These are phyloP conservation scores for Pseudogymnoascus pannorum DNA, from an alignment of 2,329 filamentous ascomycete species.

Conservation along the genomic window DNA sequence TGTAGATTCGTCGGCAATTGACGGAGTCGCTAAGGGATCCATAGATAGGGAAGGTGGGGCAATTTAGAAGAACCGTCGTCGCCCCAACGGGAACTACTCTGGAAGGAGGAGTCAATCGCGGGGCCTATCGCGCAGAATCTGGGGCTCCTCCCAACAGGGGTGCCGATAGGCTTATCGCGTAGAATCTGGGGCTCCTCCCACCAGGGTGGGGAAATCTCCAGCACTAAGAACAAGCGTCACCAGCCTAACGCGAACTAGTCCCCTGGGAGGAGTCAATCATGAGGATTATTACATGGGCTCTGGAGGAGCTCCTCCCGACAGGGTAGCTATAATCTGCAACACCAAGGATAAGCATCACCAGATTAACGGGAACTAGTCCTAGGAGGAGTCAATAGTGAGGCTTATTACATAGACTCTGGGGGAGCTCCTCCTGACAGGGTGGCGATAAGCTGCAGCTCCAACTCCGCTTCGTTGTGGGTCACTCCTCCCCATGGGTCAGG, in stretches of 20 bases:
- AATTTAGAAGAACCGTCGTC: background rate
- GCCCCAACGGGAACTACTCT: background rate
- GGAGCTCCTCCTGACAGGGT: background rate
- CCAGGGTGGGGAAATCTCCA: background rate
- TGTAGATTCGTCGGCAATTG: no score
- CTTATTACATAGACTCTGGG: background rate
- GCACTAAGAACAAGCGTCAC: background rate
- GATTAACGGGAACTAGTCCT: background rate
- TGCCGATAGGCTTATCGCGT: background rate
- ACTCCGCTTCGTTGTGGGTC: background rate
- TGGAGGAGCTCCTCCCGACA: no score
- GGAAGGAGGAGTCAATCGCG: background rate
- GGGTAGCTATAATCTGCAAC: no score
- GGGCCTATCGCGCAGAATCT: background rate
- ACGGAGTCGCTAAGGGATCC: no score
- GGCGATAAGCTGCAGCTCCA: background rate
- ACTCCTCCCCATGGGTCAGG: background rate
- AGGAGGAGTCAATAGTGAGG: background rate
- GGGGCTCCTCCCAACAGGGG: background rate
- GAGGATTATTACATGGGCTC: no score
- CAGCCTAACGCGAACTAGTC: background rate
- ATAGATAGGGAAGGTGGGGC: background rate
- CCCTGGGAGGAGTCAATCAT: no score
- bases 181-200: background rate
- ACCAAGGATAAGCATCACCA: background rate